Conservation (phyloP, 257 asterid species). For the Avicennia marina region DNA sequence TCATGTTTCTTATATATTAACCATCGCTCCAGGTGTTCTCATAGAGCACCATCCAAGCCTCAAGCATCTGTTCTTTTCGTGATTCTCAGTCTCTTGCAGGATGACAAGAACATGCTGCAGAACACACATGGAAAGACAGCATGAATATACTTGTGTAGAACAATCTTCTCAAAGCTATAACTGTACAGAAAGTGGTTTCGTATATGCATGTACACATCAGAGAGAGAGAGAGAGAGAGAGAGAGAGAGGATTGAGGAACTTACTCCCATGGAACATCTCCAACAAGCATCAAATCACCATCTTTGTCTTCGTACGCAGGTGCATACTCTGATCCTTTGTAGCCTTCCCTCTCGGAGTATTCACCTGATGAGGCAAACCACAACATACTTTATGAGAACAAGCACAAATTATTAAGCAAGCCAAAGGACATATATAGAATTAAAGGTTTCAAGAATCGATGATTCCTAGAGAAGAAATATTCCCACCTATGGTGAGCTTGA, state of each 20-base stretch:
- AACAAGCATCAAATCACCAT: conserved; percentile 89
- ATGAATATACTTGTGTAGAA: neutral
- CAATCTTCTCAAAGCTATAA: no score
- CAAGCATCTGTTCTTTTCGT: conserved; percentile 73
- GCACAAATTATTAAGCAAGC: neutral
- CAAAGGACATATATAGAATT: neutral
- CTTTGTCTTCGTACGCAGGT: conserved; percentile 92
- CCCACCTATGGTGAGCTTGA: conserved; percentile 69
- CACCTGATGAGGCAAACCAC: conserved; percentile 32
- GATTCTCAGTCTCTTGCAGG: conserved; percentile 80
- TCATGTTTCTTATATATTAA: neutral
- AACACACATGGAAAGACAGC: neutral
- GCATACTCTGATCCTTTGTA: conserved; percentile 84
- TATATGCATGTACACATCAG: no score
- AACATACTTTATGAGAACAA: neutral
- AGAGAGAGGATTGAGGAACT: neutral
- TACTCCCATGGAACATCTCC: conserved; percentile 94
- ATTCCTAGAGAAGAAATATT: no score
- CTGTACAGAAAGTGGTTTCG: no score
- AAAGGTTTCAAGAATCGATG: no score
- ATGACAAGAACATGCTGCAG: conserved; percentile 71
- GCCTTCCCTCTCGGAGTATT: conserved; percentile 85
- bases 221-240: no score
- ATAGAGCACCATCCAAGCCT: conserved; percentile 58
- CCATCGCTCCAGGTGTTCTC: neutral